Base-by-base conservation (phyloP, 192 early-diverging fungal genomes). In the Mortierella hygrophila region DNA sequence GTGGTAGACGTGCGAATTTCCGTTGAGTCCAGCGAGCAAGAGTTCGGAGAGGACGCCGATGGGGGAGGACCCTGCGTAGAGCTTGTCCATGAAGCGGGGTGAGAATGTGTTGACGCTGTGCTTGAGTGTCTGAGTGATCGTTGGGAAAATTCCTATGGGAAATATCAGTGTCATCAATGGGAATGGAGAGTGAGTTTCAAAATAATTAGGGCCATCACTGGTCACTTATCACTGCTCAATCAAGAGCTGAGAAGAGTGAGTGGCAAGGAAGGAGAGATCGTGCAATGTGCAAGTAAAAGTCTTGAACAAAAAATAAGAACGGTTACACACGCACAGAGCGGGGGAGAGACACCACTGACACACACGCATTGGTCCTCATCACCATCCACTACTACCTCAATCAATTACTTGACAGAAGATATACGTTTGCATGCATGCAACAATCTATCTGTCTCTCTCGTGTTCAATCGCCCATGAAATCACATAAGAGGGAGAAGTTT, bases 31-130 rank as follows among this genome's bases (percentile, higher is more conserved):
- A 0, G 91, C 92, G 44, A 94, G 78, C 21, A 96, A 88, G 6
- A 95, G 79, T 82, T 97, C 96, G 20, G 92, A 74, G 15, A 95
- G 78, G 32, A 96, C 92, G 20, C 96, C 96, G 73, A 96, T 92
- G 11, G 95, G 94, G 18, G 92, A 94, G 0, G 94, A 92, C 37
- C 94, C 92, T 23, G 96, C 92, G 77, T 96, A 97, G 6, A 97
- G 90, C 70, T 96, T 97, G 85, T 96, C 95, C 89, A 97, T 89
- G 75, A 96, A 97, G 35, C 93, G 80, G 8, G 93, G 91, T 82
- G 93, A 95, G 90, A 93, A 95, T 13, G 92, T 87, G 68, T 92
- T 90, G 35, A 93, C 92, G 78, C 92, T 94, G 75, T 90, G 89
- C 68, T 78, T 68, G 54, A 93, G 65, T 4, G 90, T 88, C 60